Percentiles rank a stretch among this genome's conserved stretches.
Evolutionary conservation across 148 eudicot species (phyloP).

Genomic region (Chenopodium suecicum): DNA sequence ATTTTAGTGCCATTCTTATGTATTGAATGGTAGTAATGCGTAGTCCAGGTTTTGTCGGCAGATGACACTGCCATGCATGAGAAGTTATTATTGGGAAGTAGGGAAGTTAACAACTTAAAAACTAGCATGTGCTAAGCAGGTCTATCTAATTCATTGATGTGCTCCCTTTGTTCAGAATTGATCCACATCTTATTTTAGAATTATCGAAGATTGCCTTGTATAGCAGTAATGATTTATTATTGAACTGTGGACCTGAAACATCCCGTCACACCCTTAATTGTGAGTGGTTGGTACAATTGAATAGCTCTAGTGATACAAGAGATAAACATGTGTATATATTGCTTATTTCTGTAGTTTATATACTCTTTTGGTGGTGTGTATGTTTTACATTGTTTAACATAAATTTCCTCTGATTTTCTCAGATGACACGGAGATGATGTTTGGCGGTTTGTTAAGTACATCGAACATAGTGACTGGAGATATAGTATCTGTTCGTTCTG

Average conservation of each 20-base stretch:
- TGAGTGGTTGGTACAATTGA: background rate
- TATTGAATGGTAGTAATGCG: background rate
- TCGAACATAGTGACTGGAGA: conserved; percentile 69
- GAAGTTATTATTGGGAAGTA: background rate
- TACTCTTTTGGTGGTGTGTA: background rate
- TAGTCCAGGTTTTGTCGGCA: background rate
- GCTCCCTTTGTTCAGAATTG: background rate
- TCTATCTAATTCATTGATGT: background rate
- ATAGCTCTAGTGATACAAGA: background rate
- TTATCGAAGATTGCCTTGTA: background rate
- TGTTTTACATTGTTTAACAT: background rate
- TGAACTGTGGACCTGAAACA: background rate
- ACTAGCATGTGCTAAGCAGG: background rate
- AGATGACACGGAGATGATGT: conserved; percentile 78
- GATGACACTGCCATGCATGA: background rate
- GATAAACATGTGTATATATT: background rate
- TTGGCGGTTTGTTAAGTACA: conserved; percentile 90
- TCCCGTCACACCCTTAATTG: background rate
- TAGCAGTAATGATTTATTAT: background rate
- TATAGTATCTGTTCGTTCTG: conserved; percentile 63
- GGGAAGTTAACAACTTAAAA: background rate
- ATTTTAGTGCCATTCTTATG: background rate
- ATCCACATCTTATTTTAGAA: background rate
- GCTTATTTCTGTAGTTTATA: background rate
- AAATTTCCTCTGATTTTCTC: conserved; percentile 21